phyloP scores from a whole-genome alignment of 73 alveolate genomes.

The Tetrahymena elliotti region DNA sequence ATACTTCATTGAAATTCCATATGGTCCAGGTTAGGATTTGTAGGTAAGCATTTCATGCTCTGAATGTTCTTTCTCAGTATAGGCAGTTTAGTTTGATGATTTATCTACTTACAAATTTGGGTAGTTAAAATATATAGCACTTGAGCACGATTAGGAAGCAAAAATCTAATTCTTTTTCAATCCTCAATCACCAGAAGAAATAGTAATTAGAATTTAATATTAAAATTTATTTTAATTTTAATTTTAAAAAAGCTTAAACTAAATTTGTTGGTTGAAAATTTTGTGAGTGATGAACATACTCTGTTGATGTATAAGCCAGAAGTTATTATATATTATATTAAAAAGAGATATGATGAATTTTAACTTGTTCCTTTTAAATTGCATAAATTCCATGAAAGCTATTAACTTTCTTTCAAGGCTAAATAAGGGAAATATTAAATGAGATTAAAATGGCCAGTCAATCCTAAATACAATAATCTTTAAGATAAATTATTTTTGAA shows the following conservation, averaged over 20 bases:
- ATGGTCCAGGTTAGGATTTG: not conserved
- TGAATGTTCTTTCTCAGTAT: not conserved
- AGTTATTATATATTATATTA: not conserved
- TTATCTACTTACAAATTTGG: not conserved
- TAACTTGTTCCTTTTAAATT: not conserved
- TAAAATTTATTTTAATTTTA: not conserved
- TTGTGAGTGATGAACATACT: not conserved
- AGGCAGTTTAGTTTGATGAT: not conserved
- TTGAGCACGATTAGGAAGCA: not conserved
- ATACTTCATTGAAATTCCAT: not conserved
- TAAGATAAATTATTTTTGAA: not conserved
- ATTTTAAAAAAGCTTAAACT: not conserved
- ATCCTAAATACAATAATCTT: not conserved
- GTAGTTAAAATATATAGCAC: not conserved
- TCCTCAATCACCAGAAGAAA: not conserved
- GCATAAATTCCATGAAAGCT: not conserved
- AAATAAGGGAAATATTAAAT: not conserved
- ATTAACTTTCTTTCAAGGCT: not conserved
- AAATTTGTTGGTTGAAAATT: not conserved
- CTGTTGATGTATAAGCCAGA: not conserved
- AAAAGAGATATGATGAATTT: not conserved
- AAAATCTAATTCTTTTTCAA: not conserved
- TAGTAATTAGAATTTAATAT: not conserved
- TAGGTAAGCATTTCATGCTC: not conserved
- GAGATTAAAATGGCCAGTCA: not conserved